Evolutionary conservation across 805 yeast genomes (phyloP).

Genomic region (Wickerhamomyces canadensis): DNA sequence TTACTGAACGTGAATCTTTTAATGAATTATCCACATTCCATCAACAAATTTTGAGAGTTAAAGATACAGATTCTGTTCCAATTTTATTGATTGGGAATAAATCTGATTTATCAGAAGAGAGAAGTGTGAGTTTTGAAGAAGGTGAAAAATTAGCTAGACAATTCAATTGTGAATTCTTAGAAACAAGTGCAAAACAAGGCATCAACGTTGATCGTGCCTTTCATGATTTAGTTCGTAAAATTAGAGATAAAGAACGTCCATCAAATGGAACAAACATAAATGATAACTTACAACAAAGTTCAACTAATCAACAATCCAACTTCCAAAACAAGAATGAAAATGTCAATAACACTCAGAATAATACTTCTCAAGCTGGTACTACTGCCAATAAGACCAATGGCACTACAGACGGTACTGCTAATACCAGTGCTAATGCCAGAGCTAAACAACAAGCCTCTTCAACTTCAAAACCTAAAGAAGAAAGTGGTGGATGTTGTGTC

Average conservation of each 20-base stretch:
- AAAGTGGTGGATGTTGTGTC: slow-evolving; percentile 33
- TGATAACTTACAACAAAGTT: neutral
- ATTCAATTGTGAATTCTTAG: slow-evolving; percentile 72
- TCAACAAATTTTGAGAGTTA: slow-evolving; percentile 74
- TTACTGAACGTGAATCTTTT: slow-evolving; percentile 79
- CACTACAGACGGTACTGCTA: too few relatives aligned
- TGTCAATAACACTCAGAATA: neutral
- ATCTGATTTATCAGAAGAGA: slow-evolving; percentile 65
- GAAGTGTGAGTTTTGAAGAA: slow-evolving; percentile 69
- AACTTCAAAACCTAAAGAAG: slow-evolving; percentile 8
- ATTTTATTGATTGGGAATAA: slow-evolving; percentile 77
- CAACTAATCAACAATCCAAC: too few relatives aligned
- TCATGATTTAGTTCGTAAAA: slow-evolving; percentile 57
- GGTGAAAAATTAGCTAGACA: slow-evolving; percentile 57
- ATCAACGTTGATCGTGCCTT: slow-evolving; percentile 86
- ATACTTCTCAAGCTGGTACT: neutral
- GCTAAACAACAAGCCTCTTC: neutral
- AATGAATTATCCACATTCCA: slow-evolving; percentile 78
- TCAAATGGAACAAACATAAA: neutral
- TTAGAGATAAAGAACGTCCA: slow-evolving; percentile 26
- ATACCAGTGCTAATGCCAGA: neutral
- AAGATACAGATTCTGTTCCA: slow-evolving; percentile 72
- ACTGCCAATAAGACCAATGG: slow-evolving; percentile 1
- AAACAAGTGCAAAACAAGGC: slow-evolving; percentile 89
- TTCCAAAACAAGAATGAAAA: neutral